A percentile compares a stretch with the other conserved stretches of the same genome.
These are phyloP conservation scores for Exophiala viscosa DNA, from an alignment of 2,329 filamentous ascomycete genomes.

Conservation along the genomic window DNA sequence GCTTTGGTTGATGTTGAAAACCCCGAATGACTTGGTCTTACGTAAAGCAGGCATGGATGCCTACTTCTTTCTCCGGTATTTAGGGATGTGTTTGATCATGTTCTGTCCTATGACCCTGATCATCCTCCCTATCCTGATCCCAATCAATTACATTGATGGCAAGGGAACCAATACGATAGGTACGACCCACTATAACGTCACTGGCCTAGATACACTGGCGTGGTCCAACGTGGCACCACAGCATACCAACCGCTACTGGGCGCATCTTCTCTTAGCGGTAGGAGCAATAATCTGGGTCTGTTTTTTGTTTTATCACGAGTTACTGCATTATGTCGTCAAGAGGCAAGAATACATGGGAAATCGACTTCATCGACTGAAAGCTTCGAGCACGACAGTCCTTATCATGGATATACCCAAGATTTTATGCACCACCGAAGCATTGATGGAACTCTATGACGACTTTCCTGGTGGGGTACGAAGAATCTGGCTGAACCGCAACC, in stretches of 20 bases:
- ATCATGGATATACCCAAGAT: slow-evolving; percentile 33
- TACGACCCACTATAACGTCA: slow-evolving; percentile 29
- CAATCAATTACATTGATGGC: slow-evolving; percentile 31
- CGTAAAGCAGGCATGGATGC: slow-evolving; percentile 30
- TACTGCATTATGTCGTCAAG: slow-evolving; percentile 31
- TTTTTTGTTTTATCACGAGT: slow-evolving; percentile 32
- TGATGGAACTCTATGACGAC: slow-evolving; percentile 32
- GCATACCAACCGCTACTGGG: slow-evolving; percentile 33
- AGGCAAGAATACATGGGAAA: slow-evolving; percentile 32
- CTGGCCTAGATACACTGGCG: slow-evolving; percentile 32
- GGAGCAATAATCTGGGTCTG: slow-evolving; percentile 31
- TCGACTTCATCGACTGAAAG: slow-evolving; percentile 30
- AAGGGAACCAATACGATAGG: slow-evolving; percentile 25
- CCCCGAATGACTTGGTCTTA: slow-evolving; percentile 20
- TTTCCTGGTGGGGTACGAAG: slow-evolving; percentile 31
- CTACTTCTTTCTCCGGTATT: slow-evolving; percentile 31
- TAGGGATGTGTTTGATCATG: slow-evolving; percentile 30
- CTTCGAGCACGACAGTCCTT: slow-evolving; percentile 32
- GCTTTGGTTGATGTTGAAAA: slow-evolving; percentile 30
- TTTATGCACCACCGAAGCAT: slow-evolving; percentile 29
- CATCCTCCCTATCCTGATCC: slow-evolving; percentile 31
- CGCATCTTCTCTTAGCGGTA: slow-evolving; percentile 31
- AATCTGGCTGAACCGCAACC: slow-evolving; percentile 35
- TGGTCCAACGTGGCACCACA: slow-evolving; percentile 32
- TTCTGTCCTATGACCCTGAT: slow-evolving; percentile 31